phyloP scores from a whole-genome alignment of 129 eudicot species.

The Oenanthe sinensis region DNA sequence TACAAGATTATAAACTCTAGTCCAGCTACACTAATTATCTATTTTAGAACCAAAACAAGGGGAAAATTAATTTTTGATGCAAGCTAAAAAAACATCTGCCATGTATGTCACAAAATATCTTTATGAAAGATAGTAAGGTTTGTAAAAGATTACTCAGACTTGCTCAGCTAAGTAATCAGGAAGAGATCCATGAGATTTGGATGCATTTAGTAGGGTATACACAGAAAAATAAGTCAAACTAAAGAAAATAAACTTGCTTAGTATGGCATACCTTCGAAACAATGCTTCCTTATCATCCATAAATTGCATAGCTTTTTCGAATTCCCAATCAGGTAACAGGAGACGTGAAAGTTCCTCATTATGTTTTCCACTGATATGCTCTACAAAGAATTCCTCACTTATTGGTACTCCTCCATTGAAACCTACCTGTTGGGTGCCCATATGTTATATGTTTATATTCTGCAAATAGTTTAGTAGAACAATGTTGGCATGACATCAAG shows the following conservation, averaged over 20 bases:
- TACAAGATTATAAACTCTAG: background rate
- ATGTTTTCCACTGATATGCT: constrained; percentile 72
- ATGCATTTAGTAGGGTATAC: background rate
- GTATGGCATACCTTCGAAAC: constrained; percentile 56
- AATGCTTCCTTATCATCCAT: constrained; percentile 79
- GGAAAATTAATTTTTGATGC: background rate
- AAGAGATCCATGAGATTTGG: constrained; percentile 1
- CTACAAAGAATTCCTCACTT: constrained; percentile 66
- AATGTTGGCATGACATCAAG: background rate
- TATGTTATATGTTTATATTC: background rate
- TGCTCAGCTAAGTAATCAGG: constrained; percentile 1
- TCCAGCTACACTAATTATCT: background rate
- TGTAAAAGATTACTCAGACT: background rate
- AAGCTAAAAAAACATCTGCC: background rate
- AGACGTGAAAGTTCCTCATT: constrained; percentile 68
- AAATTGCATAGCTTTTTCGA: constrained; percentile 57
- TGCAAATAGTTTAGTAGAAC: background rate
- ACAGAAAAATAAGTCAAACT: background rate
- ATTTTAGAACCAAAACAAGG: background rate
- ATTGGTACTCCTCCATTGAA: constrained; percentile 81
- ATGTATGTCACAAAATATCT: background rate
- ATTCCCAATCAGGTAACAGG: constrained; percentile 84
- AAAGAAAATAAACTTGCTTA: background rate
- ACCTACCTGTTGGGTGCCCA: constrained; percentile 42
- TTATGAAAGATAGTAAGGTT: background rate